Evolutionary conservation across 257 asterid species (phyloP).

Genomic region (Nicotiana tomentosiformis): DNA sequence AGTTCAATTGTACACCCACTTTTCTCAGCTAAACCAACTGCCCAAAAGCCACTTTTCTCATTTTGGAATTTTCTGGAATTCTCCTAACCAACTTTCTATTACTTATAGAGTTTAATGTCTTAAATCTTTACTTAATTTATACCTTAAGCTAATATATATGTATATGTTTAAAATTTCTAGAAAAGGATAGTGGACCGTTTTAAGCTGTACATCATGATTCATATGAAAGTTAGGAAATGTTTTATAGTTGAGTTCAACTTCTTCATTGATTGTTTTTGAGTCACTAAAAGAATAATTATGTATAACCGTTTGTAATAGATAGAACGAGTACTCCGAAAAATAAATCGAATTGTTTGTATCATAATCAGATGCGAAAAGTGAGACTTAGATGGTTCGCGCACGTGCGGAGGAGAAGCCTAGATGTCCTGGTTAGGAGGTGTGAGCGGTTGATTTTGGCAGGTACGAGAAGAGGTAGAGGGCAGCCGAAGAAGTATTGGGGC

Average conservation of each 20-base stretch:
- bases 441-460: too few relatives aligned
- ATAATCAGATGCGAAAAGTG: too few relatives aligned
- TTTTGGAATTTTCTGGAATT: not conserved
- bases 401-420: too few relatives aligned
- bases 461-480: too few relatives aligned
- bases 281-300: not conserved
- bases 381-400: too few relatives aligned
- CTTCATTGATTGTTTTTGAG: not conserved
- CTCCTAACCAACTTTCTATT: not conserved
- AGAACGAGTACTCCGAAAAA: too few relatives aligned
- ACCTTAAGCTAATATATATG: not conserved
- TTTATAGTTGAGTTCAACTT: not conserved
- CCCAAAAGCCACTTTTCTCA: not conserved
- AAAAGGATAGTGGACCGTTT: not conserved
- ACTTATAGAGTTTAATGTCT: not conserved
- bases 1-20: not conserved
- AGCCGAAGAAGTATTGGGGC: too few relatives aligned
- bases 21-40: not conserved
- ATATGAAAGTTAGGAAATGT: not conserved
- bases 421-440: too few relatives aligned
- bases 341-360: too few relatives aligned
- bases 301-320: too few relatives aligned
- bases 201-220: not conserved
- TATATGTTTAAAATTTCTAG: not conserved
- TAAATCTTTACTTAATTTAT: not conserved